Conservation (phyloP, 2,329 filamentous ascomycete species). For the Calonectria hongkongensis region DNA sequence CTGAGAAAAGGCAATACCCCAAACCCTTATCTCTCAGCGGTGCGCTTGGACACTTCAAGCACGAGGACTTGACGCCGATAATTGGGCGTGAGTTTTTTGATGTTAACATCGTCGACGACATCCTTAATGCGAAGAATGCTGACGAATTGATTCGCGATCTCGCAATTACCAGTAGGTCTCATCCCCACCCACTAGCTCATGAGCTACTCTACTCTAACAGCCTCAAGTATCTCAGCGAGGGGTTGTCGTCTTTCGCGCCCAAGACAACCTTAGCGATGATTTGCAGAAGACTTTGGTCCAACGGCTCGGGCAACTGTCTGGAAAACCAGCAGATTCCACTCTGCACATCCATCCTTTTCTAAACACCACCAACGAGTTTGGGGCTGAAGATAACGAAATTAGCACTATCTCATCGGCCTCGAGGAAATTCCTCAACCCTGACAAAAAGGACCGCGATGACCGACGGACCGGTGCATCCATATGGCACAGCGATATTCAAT, state of each 20-base stretch:
- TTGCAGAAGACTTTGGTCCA: conserved; percentile 77
- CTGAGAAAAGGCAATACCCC: not conserved
- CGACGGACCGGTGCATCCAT: conserved; percentile 58
- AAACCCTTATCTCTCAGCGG: conserved; percentile 1
- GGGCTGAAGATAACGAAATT: conserved; percentile 72
- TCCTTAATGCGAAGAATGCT: conserved; percentile 67
- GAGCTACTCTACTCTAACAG: not conserved
- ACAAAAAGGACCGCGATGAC: conserved; percentile 48
- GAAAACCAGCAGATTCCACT: conserved; percentile 73
- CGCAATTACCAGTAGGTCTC: conserved; percentile 72
- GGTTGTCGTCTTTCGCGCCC: conserved; percentile 79
- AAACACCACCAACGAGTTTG: conserved; percentile 72
- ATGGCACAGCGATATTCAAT: conserved; percentile 73
- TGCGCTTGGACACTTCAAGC: conserved; percentile 53
- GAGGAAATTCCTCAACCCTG: not conserved
- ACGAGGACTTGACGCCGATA: conserved; percentile 62
- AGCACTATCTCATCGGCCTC: conserved; percentile 73
- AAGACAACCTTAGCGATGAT: conserved; percentile 74
- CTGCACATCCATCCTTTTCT: conserved; percentile 77
- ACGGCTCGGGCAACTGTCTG: conserved; percentile 75
- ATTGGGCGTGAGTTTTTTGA: conserved; percentile 73
- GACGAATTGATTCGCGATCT: conserved; percentile 76
- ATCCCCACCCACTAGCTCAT: not conserved
- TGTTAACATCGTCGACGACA: conserved; percentile 69
- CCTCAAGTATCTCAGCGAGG: conserved; percentile 74